A percentile compares a stretch with the other conserved stretches of the same genome.
These are phyloP conservation scores for Porodaedalea pini DNA, from an alignment of 1,284 basidiomycete genomes.

Conservation along the genomic window DNA sequence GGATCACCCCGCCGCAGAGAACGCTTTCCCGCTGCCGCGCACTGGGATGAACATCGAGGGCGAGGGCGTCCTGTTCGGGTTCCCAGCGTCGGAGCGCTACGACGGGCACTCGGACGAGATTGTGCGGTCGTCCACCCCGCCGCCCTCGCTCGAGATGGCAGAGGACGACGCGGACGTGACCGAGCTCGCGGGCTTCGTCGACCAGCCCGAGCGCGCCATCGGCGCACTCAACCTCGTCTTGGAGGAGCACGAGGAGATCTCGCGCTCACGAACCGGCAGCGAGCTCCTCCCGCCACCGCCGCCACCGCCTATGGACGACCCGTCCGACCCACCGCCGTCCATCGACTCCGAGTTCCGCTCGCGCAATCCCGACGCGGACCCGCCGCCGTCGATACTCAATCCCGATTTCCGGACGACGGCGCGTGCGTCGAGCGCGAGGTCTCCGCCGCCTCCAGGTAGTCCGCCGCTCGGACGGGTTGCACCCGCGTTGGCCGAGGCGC, in stretches of 20 bases:
- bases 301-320: constrained; percentile 80
- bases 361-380: constrained; percentile 42
- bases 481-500: constrained; percentile 9
- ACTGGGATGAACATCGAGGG: constrained; percentile 46
- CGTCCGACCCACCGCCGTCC: constrained; percentile 76
- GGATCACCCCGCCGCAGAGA: constrained; percentile 35
- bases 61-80: constrained; percentile 72
- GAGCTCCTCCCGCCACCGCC: constrained; percentile 53
- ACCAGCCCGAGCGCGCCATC: constrained; percentile 46
- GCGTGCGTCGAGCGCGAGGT: constrained; percentile 21
- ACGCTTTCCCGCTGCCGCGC: constrained; percentile 30
- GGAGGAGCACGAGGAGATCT: constrained; percentile 42
- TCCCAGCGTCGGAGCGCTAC: constrained; percentile 63
- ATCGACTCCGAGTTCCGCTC: constrained; percentile 76
- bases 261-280: constrained; percentile 20
- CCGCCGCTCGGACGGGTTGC: constrained; percentile 13
- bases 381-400: constrained; percentile 32
- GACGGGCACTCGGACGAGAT: constrained; percentile 71
- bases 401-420: constrained; percentile 15
- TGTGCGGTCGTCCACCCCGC: constrained; percentile 53
- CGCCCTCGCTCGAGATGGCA: constrained; percentile 69
- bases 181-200: constrained; percentile 54
- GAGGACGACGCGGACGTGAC: constrained; percentile 63
- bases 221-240: constrained; percentile 57
- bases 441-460: constrained; percentile 44